Percentiles rank a stretch among this genome's conserved stretches.
phyloP scores from a whole-genome alignment of 108 stramenopile species.

The Stephanodiscus minutulus region DNA sequence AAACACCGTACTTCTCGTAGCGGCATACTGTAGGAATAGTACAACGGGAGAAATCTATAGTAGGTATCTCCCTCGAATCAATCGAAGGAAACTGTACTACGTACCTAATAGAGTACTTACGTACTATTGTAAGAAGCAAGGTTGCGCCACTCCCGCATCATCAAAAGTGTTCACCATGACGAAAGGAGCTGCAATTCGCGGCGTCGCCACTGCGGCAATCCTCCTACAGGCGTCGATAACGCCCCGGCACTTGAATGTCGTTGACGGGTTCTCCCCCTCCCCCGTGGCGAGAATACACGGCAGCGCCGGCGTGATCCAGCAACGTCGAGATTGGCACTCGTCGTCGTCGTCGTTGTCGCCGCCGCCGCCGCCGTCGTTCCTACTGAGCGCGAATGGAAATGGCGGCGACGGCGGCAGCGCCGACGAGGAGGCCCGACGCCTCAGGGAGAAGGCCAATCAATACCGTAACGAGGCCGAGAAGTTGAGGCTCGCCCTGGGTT shows the following conservation, averaged over 20 bases:
- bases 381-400: not conserved
- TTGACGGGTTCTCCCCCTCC: not conserved
- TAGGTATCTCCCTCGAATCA: too few relatives aligned
- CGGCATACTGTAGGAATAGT: too few relatives aligned
- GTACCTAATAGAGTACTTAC: too few relatives aligned
- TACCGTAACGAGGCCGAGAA: constrained; percentile 39
- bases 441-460: constrained; percentile 44
- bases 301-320: not conserved
- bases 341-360: not conserved
- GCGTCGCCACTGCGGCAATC: not conserved
- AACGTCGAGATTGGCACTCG: not conserved
- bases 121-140: too few relatives aligned
- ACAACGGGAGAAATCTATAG: too few relatives aligned
- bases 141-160: too few relatives aligned
- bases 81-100: too few relatives aligned
- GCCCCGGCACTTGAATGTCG: not conserved
- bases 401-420: constrained; percentile 2
- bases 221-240: not conserved
- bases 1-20: too few relatives aligned
- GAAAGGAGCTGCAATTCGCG: not conserved
- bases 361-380: not conserved
- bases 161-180: too few relatives aligned
- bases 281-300: not conserved
- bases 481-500: constrained; percentile 21
- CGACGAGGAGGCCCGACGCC: constrained; percentile 41